Conservation (phyloP, 1,139 yeast genomes). For the Blastobotrys illinoisensis region DNA sequence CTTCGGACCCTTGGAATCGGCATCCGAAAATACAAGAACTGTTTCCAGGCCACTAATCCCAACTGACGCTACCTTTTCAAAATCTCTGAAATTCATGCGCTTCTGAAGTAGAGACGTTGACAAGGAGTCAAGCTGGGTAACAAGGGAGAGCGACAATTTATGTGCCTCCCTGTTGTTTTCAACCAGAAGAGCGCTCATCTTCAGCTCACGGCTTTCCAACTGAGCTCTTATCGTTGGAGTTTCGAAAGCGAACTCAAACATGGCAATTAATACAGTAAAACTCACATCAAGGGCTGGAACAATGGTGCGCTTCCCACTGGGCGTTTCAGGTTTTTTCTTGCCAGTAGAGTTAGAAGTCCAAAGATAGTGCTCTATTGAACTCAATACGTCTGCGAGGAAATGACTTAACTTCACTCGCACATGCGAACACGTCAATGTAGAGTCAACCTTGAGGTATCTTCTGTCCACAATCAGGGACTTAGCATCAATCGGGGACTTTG, state of each 20-base stretch:
- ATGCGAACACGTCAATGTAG: constrained; percentile 19
- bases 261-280: neutral
- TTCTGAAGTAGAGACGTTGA: neutral
- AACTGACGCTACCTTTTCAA: neutral
- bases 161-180: neutral
- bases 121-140: neutral
- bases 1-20: constrained; percentile 2
- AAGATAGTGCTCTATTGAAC: constrained; percentile 4
- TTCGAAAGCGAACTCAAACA: neutral
- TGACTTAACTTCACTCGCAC: constrained; percentile 22
- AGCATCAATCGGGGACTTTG: neutral
- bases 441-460: constrained; percentile 16
- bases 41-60: neutral
- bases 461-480: neutral
- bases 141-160: neutral
- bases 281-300: neutral
- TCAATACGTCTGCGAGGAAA: constrained; percentile 17
- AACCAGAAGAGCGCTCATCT: neutral
- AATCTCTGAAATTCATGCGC: neutral
- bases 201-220: neutral
- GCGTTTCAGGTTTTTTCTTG: neutral
- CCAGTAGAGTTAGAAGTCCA: neutral
- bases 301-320: neutral
- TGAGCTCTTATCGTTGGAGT: neutral
- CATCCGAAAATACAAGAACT: constrained; percentile 5